Base-by-base conservation (phyloP, 106 monocot species). In the Dactylorhiza incarnata region DNA sequence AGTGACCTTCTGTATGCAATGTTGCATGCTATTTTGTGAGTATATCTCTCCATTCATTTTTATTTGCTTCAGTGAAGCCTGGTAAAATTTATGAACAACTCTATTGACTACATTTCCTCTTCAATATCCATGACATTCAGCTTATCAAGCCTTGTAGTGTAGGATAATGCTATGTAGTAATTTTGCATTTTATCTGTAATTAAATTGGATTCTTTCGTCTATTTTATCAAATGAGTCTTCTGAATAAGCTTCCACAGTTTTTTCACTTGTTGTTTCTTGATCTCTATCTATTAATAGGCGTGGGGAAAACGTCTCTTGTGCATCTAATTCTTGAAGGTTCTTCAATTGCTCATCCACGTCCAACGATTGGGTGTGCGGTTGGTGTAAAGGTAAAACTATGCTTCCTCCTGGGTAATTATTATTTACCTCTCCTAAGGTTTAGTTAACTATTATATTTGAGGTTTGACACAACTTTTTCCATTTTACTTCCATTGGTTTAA, bases 271-370 rank as follows among this genome's bases (percentile, higher is more conserved):
- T 65, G 22, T 68, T 16, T 68, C 68, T 45, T 68, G 37, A 68
- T 68, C 68, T 68, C 17, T 10, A 29, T 66, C 14, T 66, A 9
- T 29, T 66, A 8, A 16, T 71, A 95, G 95, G 92, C 74, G 95
- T 95, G 16, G 95, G 95, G 5, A 95, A 95, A 86, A 86, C 95
- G 76, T 95, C 95, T 44, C 71, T 95, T 44, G 89, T 95, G 45
- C 83, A 92, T 81, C 83, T 95, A 72, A 89, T 95, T 76, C 49
- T 84, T 3, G 90, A 90, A 66, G 88, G 90, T 58, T 92, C 88
- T 54, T 76, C 90, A 25, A 79, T 86, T 75, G 67, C 82, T 51
- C 86, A 78, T 24, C 92, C 95, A 25, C 25, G 84, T 52, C 92
- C 87, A 80, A 95, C 95, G 23, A 76, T 95, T 82, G 95, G 95